Evolutionary conservation across 768 basidiomycete species (phyloP).

Genomic region (Polyporus arcularius): DNA sequence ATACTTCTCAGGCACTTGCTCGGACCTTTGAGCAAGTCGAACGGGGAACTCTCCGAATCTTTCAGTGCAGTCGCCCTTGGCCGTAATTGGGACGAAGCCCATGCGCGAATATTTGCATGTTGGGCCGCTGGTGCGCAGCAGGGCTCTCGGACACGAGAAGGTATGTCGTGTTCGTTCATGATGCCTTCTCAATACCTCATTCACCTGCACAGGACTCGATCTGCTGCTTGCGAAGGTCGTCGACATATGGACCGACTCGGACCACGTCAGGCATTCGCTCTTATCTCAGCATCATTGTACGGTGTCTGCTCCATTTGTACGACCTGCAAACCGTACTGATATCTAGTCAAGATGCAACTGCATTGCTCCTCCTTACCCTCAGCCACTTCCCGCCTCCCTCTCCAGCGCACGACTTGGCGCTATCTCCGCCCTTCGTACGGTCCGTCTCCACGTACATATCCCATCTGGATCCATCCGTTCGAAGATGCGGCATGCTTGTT

Average conservation of each 20-base stretch:
- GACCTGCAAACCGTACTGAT: neutral
- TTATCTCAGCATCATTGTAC: conserved; percentile 75
- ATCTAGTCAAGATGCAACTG: conserved; percentile 62
- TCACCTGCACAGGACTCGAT: conserved; percentile 42
- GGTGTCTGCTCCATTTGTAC: conserved; percentile 28
- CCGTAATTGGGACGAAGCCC: conserved; percentile 59
- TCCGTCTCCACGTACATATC: conserved; percentile 75
- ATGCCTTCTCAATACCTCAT: neutral
- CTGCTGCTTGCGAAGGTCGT: conserved; percentile 50
- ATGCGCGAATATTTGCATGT: conserved; percentile 65
- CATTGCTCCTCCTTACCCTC: conserved; percentile 64
- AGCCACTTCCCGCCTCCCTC: conserved; percentile 59
- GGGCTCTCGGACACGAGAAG: conserved; percentile 32
- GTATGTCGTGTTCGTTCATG: conserved; percentile 20
- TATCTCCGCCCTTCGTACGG: conserved; percentile 62
- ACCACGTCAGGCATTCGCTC: conserved; percentile 80
- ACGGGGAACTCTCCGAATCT: conserved; percentile 54
- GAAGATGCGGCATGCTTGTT: conserved; percentile 89
- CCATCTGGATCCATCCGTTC: conserved; percentile 73
- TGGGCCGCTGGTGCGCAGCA: conserved; percentile 59
- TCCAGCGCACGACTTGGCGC: conserved; percentile 43
- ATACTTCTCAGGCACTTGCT: conserved; percentile 52
- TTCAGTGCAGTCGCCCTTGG: conserved; percentile 49
- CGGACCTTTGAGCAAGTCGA: conserved; percentile 47
- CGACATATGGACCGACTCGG: conserved; percentile 72